phyloP scores from a whole-genome alignment of 768 basidiomycete species.

The Mycena maculata region DNA sequence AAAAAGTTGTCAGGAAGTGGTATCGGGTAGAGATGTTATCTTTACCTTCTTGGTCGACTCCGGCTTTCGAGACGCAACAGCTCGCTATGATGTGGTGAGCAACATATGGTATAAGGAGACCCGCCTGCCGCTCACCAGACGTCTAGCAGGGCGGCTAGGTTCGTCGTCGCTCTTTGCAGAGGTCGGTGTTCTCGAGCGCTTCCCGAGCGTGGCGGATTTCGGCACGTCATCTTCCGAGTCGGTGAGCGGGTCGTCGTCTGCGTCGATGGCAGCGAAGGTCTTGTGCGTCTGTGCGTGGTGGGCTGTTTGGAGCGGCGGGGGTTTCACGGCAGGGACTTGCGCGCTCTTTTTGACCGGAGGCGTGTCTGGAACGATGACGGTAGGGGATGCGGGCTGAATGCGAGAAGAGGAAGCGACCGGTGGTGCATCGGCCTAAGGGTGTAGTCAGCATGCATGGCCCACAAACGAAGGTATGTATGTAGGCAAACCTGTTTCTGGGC shows the following conservation, averaged over 20 bases:
- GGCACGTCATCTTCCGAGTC: constrained; percentile 29
- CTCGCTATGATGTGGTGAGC: constrained; percentile 6
- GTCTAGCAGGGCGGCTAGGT: constrained; percentile 21
- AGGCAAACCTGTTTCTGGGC: constrained; percentile 26
- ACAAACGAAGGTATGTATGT: not conserved
- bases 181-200: constrained; percentile 27
- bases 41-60: constrained; percentile 23
- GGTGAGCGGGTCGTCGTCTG: constrained; percentile 24
- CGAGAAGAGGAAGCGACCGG: constrained; percentile 15
- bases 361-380: constrained; percentile 21
- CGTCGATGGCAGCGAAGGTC: constrained; percentile 24
- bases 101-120: not conserved
- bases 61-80: constrained; percentile 15
- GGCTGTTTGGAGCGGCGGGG: not conserved
- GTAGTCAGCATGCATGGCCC: not conserved
- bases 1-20: not conserved
- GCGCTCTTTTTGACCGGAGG: constrained; percentile 28
- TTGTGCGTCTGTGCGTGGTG: constrained; percentile 11
- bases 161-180: constrained; percentile 7
- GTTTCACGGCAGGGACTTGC: not conserved
- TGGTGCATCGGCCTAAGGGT: constrained; percentile 5
- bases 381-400: constrained; percentile 11
- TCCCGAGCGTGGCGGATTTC: constrained; percentile 14
- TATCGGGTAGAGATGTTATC: not conserved
- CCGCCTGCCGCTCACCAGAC: constrained; percentile 18